phyloP scores from a whole-genome alignment of 129 eudicot species.

The Flaveria bidentis region DNA sequence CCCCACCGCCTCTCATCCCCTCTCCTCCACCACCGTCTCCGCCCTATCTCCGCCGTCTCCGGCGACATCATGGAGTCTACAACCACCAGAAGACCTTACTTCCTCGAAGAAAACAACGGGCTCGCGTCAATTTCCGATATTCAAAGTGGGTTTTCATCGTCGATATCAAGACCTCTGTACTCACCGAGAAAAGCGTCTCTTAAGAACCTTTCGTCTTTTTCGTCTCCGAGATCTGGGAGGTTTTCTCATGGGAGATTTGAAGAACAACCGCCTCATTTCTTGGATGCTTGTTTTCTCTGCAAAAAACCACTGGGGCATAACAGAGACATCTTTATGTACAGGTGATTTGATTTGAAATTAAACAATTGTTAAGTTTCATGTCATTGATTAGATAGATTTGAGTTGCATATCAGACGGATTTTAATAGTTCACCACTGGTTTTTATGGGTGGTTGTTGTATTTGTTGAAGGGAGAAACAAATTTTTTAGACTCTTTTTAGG shows the following conservation, averaged over 20 bases:
- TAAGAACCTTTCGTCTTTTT: constrained; percentile 29
- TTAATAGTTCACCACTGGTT: no score
- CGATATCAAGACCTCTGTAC: constrained; percentile 44
- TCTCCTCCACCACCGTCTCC: constrained; percentile 29
- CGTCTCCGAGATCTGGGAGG: constrained; percentile 47
- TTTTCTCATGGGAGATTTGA: constrained; percentile 46
- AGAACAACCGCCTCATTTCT: constrained; percentile 47
- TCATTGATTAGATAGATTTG: not conserved
- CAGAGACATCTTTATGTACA: constrained; percentile 66
- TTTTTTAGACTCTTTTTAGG: not conserved
- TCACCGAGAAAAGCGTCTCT: constrained; percentile 44
- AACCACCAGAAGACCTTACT: constrained; percentile 44
- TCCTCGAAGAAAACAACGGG: constrained; percentile 47
- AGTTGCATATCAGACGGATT: not conserved
- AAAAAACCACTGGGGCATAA: constrained; percentile 48
- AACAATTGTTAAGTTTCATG: no score
- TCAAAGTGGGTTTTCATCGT: constrained; percentile 20
- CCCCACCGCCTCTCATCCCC: constrained; percentile 16
- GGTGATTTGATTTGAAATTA: constrained; percentile 21
- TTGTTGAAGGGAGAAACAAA: not conserved
- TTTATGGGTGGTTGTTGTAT: not conserved
- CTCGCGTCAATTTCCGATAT: constrained; percentile 43
- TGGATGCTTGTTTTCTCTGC: constrained; percentile 49
- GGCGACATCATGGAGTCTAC: constrained; percentile 37
- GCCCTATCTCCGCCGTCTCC: constrained; percentile 17